phyloP scores from a whole-genome alignment of 1,284 basidiomycete genomes.

The Cryptococcus sp. region DNA sequence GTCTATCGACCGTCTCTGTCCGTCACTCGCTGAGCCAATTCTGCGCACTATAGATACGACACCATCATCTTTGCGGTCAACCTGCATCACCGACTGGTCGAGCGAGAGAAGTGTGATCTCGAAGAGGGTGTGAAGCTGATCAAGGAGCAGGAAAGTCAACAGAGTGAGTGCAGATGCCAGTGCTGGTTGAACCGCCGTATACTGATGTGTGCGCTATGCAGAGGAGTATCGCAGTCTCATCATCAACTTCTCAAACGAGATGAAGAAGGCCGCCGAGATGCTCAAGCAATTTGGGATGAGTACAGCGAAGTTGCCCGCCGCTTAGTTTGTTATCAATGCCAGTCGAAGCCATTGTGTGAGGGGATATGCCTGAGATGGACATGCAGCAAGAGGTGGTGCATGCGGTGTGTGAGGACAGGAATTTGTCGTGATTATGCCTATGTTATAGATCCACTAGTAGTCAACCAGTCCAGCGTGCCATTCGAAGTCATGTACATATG shows the following conservation, averaged over 20 bases:
- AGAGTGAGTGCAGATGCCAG: constrained; percentile 27
- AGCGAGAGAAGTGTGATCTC: constrained; percentile 17
- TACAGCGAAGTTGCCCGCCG: too few relatives aligned
- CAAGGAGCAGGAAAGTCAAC: constrained; percentile 29
- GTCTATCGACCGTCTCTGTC: neutral
- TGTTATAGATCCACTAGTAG: too few relatives aligned
- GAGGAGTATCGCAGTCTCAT: constrained; percentile 24
- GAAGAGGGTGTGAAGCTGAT: constrained; percentile 25
- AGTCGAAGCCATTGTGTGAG: too few relatives aligned
- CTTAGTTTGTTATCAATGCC: too few relatives aligned
- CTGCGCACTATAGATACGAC: constrained; percentile 17
- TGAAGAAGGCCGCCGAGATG: constrained; percentile 20
- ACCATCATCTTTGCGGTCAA: constrained; percentile 23
- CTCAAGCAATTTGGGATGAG: constrained; percentile 15
- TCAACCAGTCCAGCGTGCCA: too few relatives aligned
- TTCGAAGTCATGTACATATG: too few relatives aligned
- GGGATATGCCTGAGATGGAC: too few relatives aligned
- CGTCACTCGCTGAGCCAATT: neutral
- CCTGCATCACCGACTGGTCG: constrained; percentile 22
- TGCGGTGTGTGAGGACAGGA: too few relatives aligned
- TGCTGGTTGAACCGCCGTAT: constrained; percentile 4
- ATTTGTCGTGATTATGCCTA: too few relatives aligned
- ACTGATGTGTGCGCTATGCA: neutral
- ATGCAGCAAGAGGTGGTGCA: too few relatives aligned
- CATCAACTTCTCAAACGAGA: constrained; percentile 25